Conservation (phyloP, 2,329 filamentous ascomycete genomes). For the Neocatenulostroma microsporum region DNA sequence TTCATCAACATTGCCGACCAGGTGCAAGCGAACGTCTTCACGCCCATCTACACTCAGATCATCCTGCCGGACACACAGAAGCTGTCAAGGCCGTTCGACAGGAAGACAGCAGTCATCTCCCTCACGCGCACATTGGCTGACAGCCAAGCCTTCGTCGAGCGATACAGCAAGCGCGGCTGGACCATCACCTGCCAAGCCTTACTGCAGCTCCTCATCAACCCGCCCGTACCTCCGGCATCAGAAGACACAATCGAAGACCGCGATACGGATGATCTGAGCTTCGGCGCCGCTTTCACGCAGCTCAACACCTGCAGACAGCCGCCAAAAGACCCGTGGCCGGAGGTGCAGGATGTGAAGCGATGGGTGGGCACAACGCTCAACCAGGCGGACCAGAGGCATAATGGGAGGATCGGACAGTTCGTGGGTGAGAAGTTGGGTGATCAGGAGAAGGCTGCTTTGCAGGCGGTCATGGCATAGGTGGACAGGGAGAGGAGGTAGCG, state of each 20-base stretch:
- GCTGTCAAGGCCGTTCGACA: conserved; percentile 76
- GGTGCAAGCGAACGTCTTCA: conserved; percentile 71
- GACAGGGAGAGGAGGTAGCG: too few species aligned
- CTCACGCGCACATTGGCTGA: conserved; percentile 87
- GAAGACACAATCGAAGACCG: conserved; percentile 75
- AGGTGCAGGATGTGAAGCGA: conserved; percentile 66
- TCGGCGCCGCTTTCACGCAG: conserved; percentile 88
- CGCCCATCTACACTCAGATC: conserved; percentile 74
- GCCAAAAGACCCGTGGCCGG: conserved; percentile 69
- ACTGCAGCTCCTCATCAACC: conserved; percentile 80
- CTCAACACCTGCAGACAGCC: conserved; percentile 80
- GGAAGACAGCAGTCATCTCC: conserved; percentile 87
- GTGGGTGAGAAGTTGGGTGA: conserved; percentile 59
- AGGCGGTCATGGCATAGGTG: conserved; percentile 24
- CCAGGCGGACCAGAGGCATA: conserved; percentile 65
- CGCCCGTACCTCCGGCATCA: conserved; percentile 62
- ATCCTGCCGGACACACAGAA: conserved; percentile 86
- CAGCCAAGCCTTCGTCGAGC: conserved; percentile 71
- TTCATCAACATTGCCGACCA: conserved; percentile 79
- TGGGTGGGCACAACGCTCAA: conserved; percentile 82
- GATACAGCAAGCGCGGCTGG: conserved; percentile 72
- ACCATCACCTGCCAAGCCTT: conserved; percentile 81
- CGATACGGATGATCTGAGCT: conserved; percentile 89
- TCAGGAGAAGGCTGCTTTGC: conserved; percentile 35
- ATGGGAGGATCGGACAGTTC: conserved; percentile 62